Percentiles rank a stretch among this genome's conserved stretches.
phyloP scores from a whole-genome alignment of 179 eudicot genomes.

The Silene coronaria region DNA sequence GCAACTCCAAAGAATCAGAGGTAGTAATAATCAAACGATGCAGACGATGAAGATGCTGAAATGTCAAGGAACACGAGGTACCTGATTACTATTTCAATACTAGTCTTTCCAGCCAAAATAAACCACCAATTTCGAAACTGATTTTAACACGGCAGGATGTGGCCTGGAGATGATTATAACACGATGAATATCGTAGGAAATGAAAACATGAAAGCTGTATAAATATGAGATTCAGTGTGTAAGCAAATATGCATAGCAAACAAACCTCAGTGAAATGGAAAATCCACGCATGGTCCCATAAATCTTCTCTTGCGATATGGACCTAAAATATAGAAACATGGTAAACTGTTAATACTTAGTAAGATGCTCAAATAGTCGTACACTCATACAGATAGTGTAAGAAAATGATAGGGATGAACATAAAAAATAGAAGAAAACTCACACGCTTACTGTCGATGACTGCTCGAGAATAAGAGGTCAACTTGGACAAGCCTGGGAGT shows the following conservation, averaged over 20 bases:
- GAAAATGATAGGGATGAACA: not conserved
- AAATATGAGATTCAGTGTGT: not conserved
- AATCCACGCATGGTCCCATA: slow-evolving; percentile 76
- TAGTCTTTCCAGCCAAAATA: slow-evolving; percentile 10
- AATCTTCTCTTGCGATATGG: slow-evolving; percentile 69
- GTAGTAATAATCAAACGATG: not conserved
- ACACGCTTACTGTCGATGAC: slow-evolving; percentile 71
- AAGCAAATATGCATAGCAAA: not conserved
- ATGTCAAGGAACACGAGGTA: slow-evolving; percentile 1
- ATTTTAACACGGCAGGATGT: not conserved
- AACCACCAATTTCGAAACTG: slow-evolving; percentile 11
- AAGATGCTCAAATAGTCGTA: not conserved
- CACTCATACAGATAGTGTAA: not conserved
- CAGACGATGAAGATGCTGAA: not conserved
- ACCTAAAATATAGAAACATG: slow-evolving; percentile 28
- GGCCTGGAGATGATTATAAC: slow-evolving; percentile 10
- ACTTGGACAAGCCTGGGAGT: slow-evolving; percentile 50
- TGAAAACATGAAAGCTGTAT: not conserved
- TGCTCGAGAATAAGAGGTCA: slow-evolving; percentile 55
- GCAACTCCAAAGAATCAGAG: too few species aligned
- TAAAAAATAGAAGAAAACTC: slow-evolving; percentile 16
- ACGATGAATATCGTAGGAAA: not conserved
- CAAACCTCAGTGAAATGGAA: slow-evolving; percentile 48
- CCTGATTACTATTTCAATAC: slow-evolving; percentile 12
- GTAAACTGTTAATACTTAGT: not conserved